Base-by-base conservation (phyloP, 2,329 filamentous ascomycete genomes). In the Corinectria fuckeliana region DNA sequence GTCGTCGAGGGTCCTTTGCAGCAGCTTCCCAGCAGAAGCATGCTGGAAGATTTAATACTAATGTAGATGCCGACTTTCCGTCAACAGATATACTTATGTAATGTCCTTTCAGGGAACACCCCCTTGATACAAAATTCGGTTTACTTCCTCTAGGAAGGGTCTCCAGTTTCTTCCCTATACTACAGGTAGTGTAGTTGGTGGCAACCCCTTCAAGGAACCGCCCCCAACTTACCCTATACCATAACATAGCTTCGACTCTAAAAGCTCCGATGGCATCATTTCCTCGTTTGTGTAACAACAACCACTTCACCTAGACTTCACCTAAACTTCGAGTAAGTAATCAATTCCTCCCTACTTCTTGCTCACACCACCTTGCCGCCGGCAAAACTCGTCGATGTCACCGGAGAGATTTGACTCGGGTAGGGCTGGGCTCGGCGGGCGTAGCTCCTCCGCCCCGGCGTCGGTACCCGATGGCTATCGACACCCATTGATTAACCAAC, bases 391-490 rank as follows among this genome's bases (percentile, higher is more conserved):
- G 23, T 41, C 41, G 21, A 56, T 56, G 61, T 56, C 60, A 63
- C 48, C 53, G 44, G 56, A 47, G 42, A 18, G 56, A 51, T 49
- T 53, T 32, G 44, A 62, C 30, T 58, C 50, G 53, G 50, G 36
- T 38, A 34, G 34, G 45, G 18, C 59, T 57, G 25, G n/a, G 26
- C 21, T 26, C 36, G 38, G 57, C 39, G 54, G 62, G 52, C 39
- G 52, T 48, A 41, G n/a, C 34, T 45, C 30, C 54, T 23, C 56
- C 34, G 41, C 55, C 48, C 62, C 47, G 49, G 51, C 50, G 50
- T 58, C 53, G 56, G 50, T 34, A 66, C 61, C 50, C 49, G 53
- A 68, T 50, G 52, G 42, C 45, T 47, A 55, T 42, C 26, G 59
- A 50, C 44, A 61, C 61, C 57, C 56, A 53, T 50, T 50, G 50